These are phyloP conservation scores for Penstemon barbatus DNA, from an alignment of 257 asterid genomes.

Conservation along the genomic window DNA sequence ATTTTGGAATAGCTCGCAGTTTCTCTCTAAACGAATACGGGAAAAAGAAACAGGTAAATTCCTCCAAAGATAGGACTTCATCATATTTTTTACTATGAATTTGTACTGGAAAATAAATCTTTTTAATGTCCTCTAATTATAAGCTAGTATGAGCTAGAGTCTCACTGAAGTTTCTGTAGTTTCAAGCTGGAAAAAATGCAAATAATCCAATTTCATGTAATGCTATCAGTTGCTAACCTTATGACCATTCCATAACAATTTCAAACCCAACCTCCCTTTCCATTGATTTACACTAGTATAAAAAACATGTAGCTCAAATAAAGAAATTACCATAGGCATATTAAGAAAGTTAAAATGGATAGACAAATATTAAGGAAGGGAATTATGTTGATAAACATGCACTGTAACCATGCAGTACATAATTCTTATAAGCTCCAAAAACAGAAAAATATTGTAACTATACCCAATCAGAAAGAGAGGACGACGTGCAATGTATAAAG, in stretches of 20 bases:
- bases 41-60: background rate
- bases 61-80: background rate
- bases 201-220: background rate
- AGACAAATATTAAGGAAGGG: background rate
- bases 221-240: background rate
- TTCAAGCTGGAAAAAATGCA: background rate
- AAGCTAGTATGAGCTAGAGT: background rate
- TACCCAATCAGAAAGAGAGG: constrained; percentile 21
- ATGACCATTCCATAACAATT: background rate
- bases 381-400: background rate
- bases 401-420: background rate
- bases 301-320: background rate
- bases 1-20: background rate
- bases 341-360: background rate
- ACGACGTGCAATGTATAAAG: too few relatives aligned
- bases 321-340: background rate
- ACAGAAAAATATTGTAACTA: background rate
- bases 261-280: background rate
- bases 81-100: background rate
- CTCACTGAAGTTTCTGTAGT: background rate
- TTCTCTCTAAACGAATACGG: background rate
- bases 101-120: background rate
- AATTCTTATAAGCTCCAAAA: constrained; percentile 3
- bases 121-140: background rate
- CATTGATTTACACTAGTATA: background rate